Base-by-base conservation (phyloP, 805 yeast genomes). In the Cyberlindnera mississippiensis region DNA sequence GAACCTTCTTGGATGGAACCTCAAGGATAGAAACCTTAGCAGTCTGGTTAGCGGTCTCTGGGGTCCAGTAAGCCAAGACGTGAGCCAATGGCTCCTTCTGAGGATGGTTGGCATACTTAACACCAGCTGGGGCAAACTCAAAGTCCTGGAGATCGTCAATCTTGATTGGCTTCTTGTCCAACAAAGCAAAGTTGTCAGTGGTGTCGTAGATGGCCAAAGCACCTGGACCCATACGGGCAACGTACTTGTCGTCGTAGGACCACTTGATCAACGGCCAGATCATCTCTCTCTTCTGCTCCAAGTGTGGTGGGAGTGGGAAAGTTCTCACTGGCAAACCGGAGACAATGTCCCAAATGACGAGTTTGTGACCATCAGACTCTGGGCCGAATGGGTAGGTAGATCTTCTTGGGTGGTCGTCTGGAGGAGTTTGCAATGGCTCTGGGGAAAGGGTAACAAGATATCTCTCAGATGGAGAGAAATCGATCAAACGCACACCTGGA, bases 191-290 rank as follows among this genome's bases (percentile, higher is more conserved):
- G 37, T 74, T 70, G 36, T 75, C 69, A 42, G 79, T 72, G 31
- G 89, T 72, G 56, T 91, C 97, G 65, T 91, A 95, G 51, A 93
- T 78, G 37, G 96, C 90, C 53, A 93, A 72, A 28, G 95, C 95
- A 48, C 86, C 93, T 41, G 96, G 96, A 39, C 93, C 91, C 66
- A 87, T 78, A 71, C 99, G 84, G 41, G 96, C 98, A 69, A 96
- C 86, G 72, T 81, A 93, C 64, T 78, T 81, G 67, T 87, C 96
- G 67, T 93, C 95, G 57, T 69, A 73, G 34, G 97, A 87, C 98
- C 98, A 93, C 69, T 89, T 89, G 63, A 93, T 82, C 57, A 91
- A 78, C 37, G 99, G 99, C 99, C 99, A 93, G 48, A 84, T 80
- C 80, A 81, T 77, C 45, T 74, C 78, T 67, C 75, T 78, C 66